Evolutionary conservation across 768 basidiomycete species (phyloP).

Genomic region (Termitomyces sp.): DNA sequence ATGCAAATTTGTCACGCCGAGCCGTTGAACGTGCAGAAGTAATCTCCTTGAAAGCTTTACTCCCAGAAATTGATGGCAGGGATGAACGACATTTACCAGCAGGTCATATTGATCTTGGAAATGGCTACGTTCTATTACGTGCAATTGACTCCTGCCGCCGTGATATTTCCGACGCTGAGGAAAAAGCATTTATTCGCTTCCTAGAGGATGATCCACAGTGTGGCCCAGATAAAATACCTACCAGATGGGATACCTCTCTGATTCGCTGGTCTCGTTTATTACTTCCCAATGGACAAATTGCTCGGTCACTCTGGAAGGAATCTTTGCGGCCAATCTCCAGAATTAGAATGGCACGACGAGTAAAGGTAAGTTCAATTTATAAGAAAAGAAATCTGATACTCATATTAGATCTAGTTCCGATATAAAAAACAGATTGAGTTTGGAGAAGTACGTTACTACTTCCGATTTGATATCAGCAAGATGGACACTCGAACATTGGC

Average conservation of each 20-base stretch:
- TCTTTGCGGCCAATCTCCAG: not conserved
- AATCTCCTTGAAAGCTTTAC: slow-evolving; percentile 19
- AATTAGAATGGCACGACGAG: not conserved
- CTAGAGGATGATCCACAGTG: too few relatives aligned
- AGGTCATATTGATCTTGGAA: too few relatives aligned
- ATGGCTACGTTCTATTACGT: too few relatives aligned
- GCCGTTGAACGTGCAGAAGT: slow-evolving; percentile 13
- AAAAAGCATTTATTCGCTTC: not conserved
- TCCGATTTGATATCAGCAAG: too few relatives aligned
- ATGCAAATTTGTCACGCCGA: too few relatives aligned
- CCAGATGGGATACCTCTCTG: not conserved
- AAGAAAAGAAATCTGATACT: too few relatives aligned
- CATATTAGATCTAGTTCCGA: too few relatives aligned
- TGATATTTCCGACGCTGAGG: too few relatives aligned
- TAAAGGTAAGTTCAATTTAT: slow-evolving; percentile 1
- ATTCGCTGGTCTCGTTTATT: slow-evolving; percentile 18
- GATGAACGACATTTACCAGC: slow-evolving; percentile 11
- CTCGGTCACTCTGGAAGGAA: slow-evolving; percentile 15
- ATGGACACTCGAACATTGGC: slow-evolving; percentile 1
- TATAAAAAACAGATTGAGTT: slow-evolving; percentile 11
- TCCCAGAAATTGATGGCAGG: slow-evolving; percentile 20
- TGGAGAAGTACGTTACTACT: slow-evolving; percentile 12
- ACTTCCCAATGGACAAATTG: slow-evolving; percentile 19
- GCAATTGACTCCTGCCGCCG: too few relatives aligned
- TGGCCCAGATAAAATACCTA: not conserved